Conservation (phyloP, 345 rosid species). For the Punica granatum region DNA sequence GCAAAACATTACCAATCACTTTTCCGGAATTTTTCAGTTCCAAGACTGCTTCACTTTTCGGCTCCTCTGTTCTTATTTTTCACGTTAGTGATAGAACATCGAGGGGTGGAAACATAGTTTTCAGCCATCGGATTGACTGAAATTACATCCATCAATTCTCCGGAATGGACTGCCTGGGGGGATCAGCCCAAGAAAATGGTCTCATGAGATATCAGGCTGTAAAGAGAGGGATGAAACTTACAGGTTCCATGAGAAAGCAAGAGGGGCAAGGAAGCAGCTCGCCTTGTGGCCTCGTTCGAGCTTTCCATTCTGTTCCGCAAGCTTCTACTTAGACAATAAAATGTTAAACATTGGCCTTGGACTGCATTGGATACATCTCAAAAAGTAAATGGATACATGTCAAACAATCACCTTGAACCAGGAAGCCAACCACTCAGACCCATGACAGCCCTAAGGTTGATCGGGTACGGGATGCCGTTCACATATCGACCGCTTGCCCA, state of each 20-base stretch:
- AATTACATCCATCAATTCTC: too few relatives aligned
- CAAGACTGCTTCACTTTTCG: too few relatives aligned
- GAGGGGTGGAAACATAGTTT: too few relatives aligned
- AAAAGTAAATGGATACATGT: neutral
- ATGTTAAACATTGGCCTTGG: neutral
- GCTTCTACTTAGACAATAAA: slow-evolving; percentile 26
- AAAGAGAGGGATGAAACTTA: slow-evolving; percentile 17
- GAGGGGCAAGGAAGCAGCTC: slow-evolving; percentile 61
- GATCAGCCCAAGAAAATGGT: too few relatives aligned
- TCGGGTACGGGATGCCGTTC: slow-evolving; percentile 51
- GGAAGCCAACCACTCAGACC: slow-evolving; percentile 95
- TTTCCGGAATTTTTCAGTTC: too few relatives aligned
- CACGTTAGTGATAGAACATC: too few relatives aligned
- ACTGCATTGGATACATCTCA: too few relatives aligned
- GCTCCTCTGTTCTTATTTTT: too few relatives aligned
- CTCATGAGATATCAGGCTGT: neutral
- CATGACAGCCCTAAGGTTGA: slow-evolving; percentile 50
- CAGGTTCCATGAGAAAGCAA: slow-evolving; percentile 59
- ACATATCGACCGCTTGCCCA: slow-evolving; percentile 60
- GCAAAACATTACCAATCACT: slow-evolving; percentile 6
- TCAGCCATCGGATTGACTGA: too few relatives aligned
- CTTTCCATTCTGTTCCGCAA: slow-evolving; percentile 50
- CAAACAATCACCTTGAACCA: slow-evolving; percentile 46
- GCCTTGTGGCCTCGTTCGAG: slow-evolving; percentile 54
- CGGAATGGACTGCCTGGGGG: too few relatives aligned